phyloP scores from a whole-genome alignment of 2,329 filamentous ascomycete genomes.

The Colletotrichum neosansevieriae region DNA sequence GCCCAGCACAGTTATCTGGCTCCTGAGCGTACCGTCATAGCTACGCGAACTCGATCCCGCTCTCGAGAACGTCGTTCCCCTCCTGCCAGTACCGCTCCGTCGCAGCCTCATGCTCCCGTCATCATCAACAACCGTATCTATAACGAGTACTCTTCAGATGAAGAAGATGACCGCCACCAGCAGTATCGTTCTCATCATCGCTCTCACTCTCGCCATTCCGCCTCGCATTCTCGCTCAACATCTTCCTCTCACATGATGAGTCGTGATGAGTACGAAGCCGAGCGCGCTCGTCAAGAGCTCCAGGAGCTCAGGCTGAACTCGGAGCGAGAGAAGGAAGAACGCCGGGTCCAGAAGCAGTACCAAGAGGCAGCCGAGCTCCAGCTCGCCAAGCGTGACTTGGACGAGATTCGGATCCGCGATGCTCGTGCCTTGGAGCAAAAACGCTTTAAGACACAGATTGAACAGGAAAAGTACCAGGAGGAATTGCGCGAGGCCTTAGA shows the following conservation, averaged over 20 bases:
- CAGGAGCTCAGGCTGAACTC: slow-evolving; percentile 57
- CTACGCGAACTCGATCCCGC: slow-evolving; percentile 55
- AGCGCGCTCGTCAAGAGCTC: slow-evolving; percentile 57
- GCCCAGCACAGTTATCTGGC: slow-evolving; percentile 54
- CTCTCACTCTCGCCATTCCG: slow-evolving; percentile 45
- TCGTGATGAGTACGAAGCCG: slow-evolving; percentile 57
- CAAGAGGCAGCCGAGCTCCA: slow-evolving; percentile 63
- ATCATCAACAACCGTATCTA: slow-evolving; percentile 70
- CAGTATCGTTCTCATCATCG: slow-evolving; percentile 46
- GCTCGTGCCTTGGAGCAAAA: slow-evolving; percentile 62
- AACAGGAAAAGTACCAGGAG: slow-evolving; percentile 60
- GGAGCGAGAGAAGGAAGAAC: slow-evolving; percentile 56
- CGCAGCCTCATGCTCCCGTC: slow-evolving; percentile 51
- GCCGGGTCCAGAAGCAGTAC: slow-evolving; percentile 54
- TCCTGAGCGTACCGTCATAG: slow-evolving; percentile 61
- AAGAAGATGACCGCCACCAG: slow-evolving; percentile 50
- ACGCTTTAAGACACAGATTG: slow-evolving; percentile 65
- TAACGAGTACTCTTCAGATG: slow-evolving; percentile 61
- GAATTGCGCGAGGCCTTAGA: slow-evolving; percentile 60
- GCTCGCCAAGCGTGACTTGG: slow-evolving; percentile 61
- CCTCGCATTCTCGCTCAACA: slow-evolving; percentile 48
- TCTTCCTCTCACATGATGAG: slow-evolving; percentile 55
- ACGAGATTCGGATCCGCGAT: slow-evolving; percentile 59
- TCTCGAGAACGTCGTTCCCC: slow-evolving; percentile 61
- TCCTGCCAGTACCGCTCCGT: slow-evolving; percentile 50